Evolutionary conservation across 805 yeast species (phyloP).

Genomic region (Kodamaea laetipori): DNA sequence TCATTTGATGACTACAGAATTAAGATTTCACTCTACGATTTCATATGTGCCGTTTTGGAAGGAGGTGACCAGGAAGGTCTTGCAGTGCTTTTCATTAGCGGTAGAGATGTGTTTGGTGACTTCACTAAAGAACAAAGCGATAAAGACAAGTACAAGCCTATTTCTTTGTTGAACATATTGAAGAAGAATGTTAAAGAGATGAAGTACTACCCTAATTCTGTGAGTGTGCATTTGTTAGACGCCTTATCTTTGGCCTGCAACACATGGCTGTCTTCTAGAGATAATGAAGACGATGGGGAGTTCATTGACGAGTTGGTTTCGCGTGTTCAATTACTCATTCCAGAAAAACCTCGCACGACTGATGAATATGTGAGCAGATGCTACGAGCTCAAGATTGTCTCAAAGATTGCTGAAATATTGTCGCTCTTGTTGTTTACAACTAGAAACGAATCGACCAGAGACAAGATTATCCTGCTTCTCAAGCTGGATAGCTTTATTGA

Average conservation of each 20-base stretch:
- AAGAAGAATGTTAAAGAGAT: constrained; percentile 56
- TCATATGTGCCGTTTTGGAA: constrained; percentile 66
- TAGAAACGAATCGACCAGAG: constrained; percentile 41
- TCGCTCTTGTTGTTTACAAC: constrained; percentile 71
- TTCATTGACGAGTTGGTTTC: constrained; percentile 47
- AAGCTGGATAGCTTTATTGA: constrained; percentile 38
- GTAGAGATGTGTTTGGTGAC: constrained; percentile 51
- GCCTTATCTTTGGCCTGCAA: constrained; percentile 74
- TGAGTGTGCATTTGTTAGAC: constrained; percentile 68
- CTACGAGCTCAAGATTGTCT: constrained; percentile 56
- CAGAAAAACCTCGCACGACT: constrained; percentile 17
- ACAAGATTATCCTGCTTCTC: constrained; percentile 46
- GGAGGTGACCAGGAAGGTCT: constrained; percentile 73
- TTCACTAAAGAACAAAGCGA: constrained; percentile 20
- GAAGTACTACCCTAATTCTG: constrained; percentile 57
- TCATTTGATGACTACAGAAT: constrained; percentile 54
- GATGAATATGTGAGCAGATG: constrained; percentile 41
- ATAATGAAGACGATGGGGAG: constrained; percentile 52
- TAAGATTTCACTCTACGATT: constrained; percentile 58
- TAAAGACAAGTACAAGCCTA: constrained; percentile 18
- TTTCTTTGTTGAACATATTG: constrained; percentile 55
- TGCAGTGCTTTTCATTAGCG: constrained; percentile 67
- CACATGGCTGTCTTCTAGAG: constrained; percentile 70
- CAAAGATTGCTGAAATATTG: constrained; percentile 73
- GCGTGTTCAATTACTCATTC: constrained; percentile 28